These are phyloP conservation scores for Monosporozyma servazzii DNA, from an alignment of 805 yeast genomes.

Conservation along the genomic window DNA sequence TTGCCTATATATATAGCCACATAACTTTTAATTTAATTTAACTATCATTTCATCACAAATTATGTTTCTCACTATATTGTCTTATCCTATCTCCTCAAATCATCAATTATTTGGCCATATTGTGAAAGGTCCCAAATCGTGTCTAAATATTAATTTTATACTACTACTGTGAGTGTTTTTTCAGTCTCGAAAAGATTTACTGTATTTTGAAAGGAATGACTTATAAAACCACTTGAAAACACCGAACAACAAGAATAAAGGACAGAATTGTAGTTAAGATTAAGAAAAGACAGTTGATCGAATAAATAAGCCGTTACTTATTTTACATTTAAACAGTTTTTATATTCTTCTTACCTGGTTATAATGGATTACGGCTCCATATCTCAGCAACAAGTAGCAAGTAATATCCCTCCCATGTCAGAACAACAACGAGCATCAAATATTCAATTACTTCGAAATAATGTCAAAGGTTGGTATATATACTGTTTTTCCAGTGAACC, in stretches of 20 bases:
- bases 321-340: not conserved
- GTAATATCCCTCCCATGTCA: slow-evolving; percentile 18
- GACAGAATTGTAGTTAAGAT: not conserved
- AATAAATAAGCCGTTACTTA: not conserved
- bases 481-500: slow-evolving; percentile 75
- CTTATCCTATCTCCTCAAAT: not conserved
- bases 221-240: no score
- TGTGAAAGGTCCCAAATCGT: not conserved
- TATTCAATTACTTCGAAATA: not conserved
- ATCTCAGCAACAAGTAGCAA: not conserved
- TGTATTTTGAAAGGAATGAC: not conserved
- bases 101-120: not conserved
- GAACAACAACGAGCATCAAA: slow-evolving; percentile 14
- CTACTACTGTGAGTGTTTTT: not conserved
- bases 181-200: not conserved
- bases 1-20: not conserved
- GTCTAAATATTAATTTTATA: not conserved
- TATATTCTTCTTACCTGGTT: not conserved
- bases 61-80: not conserved
- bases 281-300: not conserved
- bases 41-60: not conserved
- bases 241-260: not conserved
- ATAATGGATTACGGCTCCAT: slow-evolving; percentile 5
- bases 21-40: not conserved
- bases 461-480: slow-evolving; percentile 57